These are phyloP conservation scores for Bondarzewia mesenterica DNA, from an alignment of 1,284 basidiomycete genomes.

Conservation along the genomic window DNA sequence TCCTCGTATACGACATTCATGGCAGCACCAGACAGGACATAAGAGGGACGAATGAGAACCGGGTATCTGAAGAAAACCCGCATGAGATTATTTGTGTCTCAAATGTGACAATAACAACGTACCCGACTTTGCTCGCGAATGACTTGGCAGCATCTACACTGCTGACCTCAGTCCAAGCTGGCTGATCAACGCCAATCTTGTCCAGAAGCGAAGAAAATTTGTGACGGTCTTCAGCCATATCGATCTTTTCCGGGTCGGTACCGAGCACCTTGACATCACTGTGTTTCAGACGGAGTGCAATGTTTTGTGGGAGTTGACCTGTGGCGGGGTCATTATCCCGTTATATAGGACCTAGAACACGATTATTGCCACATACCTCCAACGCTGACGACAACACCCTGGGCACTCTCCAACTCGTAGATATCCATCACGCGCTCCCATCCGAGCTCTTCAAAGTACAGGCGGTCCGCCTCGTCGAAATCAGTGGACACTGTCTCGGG, in stretches of 20 bases:
- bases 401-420: conserved; percentile 91
- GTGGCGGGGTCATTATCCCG: conserved; percentile 5
- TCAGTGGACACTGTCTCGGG: conserved; percentile 99
- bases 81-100: background rate
- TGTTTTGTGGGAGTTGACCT: conserved; percentile 97
- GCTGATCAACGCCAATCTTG: conserved; percentile 93
- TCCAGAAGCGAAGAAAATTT: conserved; percentile 98
- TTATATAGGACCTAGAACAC: background rate
- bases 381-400: conserved; percentile 93
- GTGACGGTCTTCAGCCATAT: conserved; percentile 97
- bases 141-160: conserved; percentile 86
- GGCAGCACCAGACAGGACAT: conserved; percentile 96
- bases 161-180: conserved; percentile 91
- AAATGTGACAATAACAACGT: conserved; percentile 17
- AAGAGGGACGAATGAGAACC: conserved; percentile 92
- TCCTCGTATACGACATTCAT: conserved; percentile 99
- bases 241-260: conserved; percentile 93
- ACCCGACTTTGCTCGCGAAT: conserved; percentile 84
- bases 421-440: conserved; percentile 99
- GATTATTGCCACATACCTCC: conserved; percentile 56
- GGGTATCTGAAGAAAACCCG: conserved; percentile 60
- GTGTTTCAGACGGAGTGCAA: conserved; percentile 91
- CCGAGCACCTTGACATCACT: conserved; percentile 90
- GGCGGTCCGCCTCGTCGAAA: conserved; percentile 96
- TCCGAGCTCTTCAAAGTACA: conserved; percentile 98